Base-by-base conservation (phyloP, 179 eudicot genomes). In the Silene vulgaris region DNA sequence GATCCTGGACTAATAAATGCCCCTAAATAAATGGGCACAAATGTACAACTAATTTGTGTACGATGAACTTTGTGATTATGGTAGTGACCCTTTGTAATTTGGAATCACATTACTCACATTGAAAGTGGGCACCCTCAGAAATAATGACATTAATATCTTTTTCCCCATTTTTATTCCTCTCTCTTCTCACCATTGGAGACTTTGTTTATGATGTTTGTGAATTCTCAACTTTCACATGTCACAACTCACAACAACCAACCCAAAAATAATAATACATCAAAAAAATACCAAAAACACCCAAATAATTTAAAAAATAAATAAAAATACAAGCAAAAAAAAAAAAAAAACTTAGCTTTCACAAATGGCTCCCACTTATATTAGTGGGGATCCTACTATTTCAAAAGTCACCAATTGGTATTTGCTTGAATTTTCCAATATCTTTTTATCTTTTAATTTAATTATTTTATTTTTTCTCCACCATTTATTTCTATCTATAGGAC, bases 321-420 rank as follows among this genome's bases (percentile, higher is more conserved):
- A 56, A 59, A 72, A 7, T 43, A 66, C 48, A 29, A 66, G 30
- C 26, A 23, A 23, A 7, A 30, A 30, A 35, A 23, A 23, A 7
- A 30, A 30, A 35, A 70, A 0, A 37, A 62, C 75, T 37, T 48
- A 81, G 80, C 78, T 81, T 81, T 81, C 84, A 74, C 54, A 64
- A 11, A 77, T 81, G 84, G 84, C 84, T 60, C 84, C 84, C 81
- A 77, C 81, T 65, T 66, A 8, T 28, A 8, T 5, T 60, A 65
- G 79, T 76, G 79, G 76, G 69, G 76, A 52, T 52, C 73, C 59
- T 70, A 80, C 72, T 56, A 76, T 28, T 69, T 30, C 72, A 23
- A 21, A 56, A 76, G 52, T 68, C 81, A 50, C 78, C 78, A 81
- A 77, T 77, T 52, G 75, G 73, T 77, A 74, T 20, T 50, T 73